Evolutionary conservation across 148 eudicot species (phyloP).

Genomic region (Heliamphora exappendiculata): DNA sequence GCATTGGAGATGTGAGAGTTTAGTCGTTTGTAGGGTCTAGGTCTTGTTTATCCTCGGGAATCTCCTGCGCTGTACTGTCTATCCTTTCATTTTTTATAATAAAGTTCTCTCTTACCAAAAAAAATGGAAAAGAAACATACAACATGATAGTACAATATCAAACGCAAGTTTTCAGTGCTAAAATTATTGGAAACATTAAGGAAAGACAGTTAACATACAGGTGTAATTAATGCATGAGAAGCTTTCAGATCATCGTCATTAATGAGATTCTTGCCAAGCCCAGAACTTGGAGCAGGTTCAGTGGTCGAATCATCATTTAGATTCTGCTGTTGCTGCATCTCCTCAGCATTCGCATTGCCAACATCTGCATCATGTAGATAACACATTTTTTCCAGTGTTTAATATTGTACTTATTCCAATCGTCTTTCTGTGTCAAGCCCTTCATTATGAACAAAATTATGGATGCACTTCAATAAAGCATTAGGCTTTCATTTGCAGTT

Average conservation of each 20-base stretch:
- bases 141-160: neutral
- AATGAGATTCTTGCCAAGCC: conserved; percentile 50
- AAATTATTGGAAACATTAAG: neutral
- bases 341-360: conserved; percentile 47
- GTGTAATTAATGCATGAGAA: conserved; percentile 52
- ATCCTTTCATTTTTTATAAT: too few species aligned
- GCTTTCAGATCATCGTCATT: conserved; percentile 68
- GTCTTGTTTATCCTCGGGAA: too few species aligned
- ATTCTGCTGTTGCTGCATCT: conserved; percentile 61
- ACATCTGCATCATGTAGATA: conserved; percentile 32
- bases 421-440: neutral
- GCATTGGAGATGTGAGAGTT: too few species aligned
- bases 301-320: conserved; percentile 48
- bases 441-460: neutral
- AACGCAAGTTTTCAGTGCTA: neutral
- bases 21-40: too few species aligned
- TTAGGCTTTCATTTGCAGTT: neutral
- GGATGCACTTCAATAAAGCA: neutral
- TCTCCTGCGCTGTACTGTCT: too few species aligned
- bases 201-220: conserved; percentile 41
- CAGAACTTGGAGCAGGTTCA: conserved; percentile 51
- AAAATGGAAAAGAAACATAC: neutral
- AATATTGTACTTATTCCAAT: neutral
- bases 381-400: neutral
- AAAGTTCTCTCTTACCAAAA: too few species aligned